Percentiles rank a stretch among this genome's conserved stretches.
phyloP scores from a whole-genome alignment of 1,139 yeast species.

The Pneumocystis jirovecii region DNA sequence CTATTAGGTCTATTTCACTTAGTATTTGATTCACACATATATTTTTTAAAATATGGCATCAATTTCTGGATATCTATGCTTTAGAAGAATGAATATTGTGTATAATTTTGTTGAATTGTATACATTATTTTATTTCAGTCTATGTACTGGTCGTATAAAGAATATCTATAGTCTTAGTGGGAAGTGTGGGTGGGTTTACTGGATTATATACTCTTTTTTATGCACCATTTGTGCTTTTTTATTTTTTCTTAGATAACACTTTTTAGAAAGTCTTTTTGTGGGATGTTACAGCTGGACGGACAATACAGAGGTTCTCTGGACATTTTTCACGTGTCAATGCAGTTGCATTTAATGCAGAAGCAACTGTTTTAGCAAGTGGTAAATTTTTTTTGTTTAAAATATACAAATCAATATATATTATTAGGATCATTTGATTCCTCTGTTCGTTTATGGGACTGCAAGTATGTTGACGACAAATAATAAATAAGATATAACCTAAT shows the following conservation, averaged over 20 bases:
- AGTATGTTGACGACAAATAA: conserved; percentile 3
- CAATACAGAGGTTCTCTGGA: conserved; percentile 21
- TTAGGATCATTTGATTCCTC: conserved; percentile 25
- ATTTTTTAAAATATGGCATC: no score
- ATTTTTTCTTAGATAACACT: not conserved
- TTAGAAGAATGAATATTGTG: no score
- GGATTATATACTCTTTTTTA: no score
- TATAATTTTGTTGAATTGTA: no score
- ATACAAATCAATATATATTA: not conserved
- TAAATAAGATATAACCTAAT: not conserved
- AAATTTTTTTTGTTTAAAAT: not conserved
- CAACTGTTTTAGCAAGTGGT: conserved; percentile 22
- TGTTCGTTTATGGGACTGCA: conserved; percentile 27
- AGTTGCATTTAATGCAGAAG: conserved; percentile 20
- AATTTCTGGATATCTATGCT: no score
- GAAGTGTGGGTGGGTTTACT: no score
- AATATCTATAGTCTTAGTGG: no score
- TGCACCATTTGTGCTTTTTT: not conserved
- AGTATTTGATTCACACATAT: no score
- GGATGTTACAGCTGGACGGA: conserved; percentile 23
- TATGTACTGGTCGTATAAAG: no score
- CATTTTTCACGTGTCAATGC: conserved; percentile 24
- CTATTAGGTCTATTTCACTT: no score
- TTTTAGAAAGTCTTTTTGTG: conserved; percentile 20
- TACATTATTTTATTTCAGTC: no score